Base-by-base conservation (phyloP, 305 asterid genomes). In the Fraxinus velutina region DNA sequence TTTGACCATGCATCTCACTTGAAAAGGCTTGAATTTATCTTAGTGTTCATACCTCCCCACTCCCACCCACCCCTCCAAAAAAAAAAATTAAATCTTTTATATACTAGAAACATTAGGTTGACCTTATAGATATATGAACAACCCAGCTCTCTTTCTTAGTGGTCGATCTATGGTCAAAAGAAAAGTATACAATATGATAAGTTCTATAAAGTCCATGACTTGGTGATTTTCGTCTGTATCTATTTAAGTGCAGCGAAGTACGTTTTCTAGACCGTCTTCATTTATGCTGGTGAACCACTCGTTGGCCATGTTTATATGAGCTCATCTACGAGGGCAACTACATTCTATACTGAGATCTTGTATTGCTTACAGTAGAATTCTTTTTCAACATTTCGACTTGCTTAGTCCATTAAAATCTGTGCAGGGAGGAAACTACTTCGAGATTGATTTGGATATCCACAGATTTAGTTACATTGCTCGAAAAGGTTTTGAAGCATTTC, bases 361-460 rank as follows among this genome's bases (percentile, higher is more conserved):
- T 64, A 10, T 12, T 10, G n/a, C 73, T 66, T 10, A 66, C 17
- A 24, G 10, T 52, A 52, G 30, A 17, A 57, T 19, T 83, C 33
- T 13, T 57, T 37, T 4, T 52, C 39, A 0, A 70, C 47, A 36
- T 82, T 78, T 7, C 24, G 1, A 52, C 75, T 77, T 39, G 79
- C 6, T 5, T 44, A 36, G 47, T 55, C 33, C 55, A 22, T 44
- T 74, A 10, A 42, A 66, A 82, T 79, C 73, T 36, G 78, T 90
- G 87, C 91, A 95, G 98, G 97, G 97, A 44, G 94, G 88, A 84
- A 93, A 92, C 82, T 95, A 95, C 90, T 85, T 95, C 0, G 99
- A 95, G 91, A 95, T 95, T 72, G 99, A 95, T 87, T 84, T 95
- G 90, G 94, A 95, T 78, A 87, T 93, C 82, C 99, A 95, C 89